Evolutionary conservation across 2,329 filamentous ascomycete genomes (phyloP).

Genomic region (Xylariaceae sp.): DNA sequence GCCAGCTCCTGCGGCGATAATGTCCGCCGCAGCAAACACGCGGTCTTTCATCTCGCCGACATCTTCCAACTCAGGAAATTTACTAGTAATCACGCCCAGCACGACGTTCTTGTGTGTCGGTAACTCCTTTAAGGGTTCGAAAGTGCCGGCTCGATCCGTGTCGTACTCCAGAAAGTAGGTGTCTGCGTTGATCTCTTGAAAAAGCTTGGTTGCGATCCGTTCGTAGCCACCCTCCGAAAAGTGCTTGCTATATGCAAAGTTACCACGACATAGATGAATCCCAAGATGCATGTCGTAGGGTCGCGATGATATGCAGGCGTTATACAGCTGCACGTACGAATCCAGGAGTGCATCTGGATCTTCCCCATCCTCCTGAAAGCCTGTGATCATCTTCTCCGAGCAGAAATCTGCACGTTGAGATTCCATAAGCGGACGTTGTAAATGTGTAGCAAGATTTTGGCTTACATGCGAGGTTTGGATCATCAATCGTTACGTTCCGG

Average conservation of each 20-base stretch:
- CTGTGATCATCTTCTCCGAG: constrained; percentile 66
- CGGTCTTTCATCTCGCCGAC: constrained; percentile 56
- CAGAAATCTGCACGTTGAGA: constrained; percentile 59
- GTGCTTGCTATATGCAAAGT: constrained; percentile 63
- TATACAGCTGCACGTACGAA: constrained; percentile 74
- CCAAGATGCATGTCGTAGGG: constrained; percentile 71
- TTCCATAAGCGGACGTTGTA: background rate
- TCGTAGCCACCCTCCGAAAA: constrained; percentile 67
- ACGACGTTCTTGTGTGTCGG: constrained; percentile 61
- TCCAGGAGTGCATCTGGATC: constrained; percentile 68
- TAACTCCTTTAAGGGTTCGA: constrained; percentile 60
- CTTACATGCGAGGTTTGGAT: constrained; percentile 64
- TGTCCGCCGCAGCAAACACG: constrained; percentile 59
- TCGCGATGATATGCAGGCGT: constrained; percentile 61
- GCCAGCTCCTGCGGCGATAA: constrained; percentile 63
- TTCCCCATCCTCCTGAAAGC: constrained; percentile 66
- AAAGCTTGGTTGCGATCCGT: constrained; percentile 62
- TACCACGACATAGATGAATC: constrained; percentile 69
- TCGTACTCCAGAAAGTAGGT: constrained; percentile 70
- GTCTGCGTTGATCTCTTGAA: constrained; percentile 58
- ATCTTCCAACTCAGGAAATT: constrained; percentile 59
- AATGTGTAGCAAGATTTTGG: constrained; percentile 4
- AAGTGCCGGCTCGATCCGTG: constrained; percentile 59
- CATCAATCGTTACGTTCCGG: constrained; percentile 63
- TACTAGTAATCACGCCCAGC: constrained; percentile 60